Evolutionary conservation across 75 land plant species (phyloP).

Genomic region (Isoetes taiwanensis): DNA sequence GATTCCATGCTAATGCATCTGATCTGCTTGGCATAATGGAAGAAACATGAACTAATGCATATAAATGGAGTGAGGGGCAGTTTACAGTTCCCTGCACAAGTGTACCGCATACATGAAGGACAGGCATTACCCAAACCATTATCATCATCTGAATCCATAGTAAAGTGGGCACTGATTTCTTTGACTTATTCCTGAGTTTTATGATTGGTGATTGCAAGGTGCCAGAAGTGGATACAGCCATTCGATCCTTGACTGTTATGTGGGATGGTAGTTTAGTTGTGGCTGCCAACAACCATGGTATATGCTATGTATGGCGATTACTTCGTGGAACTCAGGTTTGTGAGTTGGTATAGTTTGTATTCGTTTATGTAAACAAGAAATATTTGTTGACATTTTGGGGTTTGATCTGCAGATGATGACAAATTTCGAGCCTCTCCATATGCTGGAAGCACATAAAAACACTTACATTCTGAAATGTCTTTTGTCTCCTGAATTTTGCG

Average conservation of each 20-base stretch:
- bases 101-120: too few relatives aligned
- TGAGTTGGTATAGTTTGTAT: background rate
- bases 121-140: too few relatives aligned
- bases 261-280: conserved; percentile 1
- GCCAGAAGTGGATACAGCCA: background rate
- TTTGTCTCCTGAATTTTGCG: conserved; percentile 97
- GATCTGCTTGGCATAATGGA: too few relatives aligned
- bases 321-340: conserved; percentile 37
- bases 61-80: too few relatives aligned
- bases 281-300: conserved; percentile 1
- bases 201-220: too few relatives aligned
- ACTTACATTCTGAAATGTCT: conserved; percentile 86
- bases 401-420: conserved; percentile 69
- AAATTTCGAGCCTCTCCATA: conserved; percentile 95
- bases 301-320: background rate
- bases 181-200: background rate
- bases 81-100: too few relatives aligned
- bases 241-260: conserved; percentile 1
- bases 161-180: background rate
- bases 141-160: background rate
- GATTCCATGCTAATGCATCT: too few relatives aligned
- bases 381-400: conserved; percentile 4
- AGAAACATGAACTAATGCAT: too few relatives aligned
- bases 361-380: too few relatives aligned
- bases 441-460: conserved; percentile 81